A percentile compares a stretch with the other conserved stretches of the same genome.
Evolutionary conservation across 139 green algal species (phyloP).

Genomic region (Coccomyxa sp.): DNA sequence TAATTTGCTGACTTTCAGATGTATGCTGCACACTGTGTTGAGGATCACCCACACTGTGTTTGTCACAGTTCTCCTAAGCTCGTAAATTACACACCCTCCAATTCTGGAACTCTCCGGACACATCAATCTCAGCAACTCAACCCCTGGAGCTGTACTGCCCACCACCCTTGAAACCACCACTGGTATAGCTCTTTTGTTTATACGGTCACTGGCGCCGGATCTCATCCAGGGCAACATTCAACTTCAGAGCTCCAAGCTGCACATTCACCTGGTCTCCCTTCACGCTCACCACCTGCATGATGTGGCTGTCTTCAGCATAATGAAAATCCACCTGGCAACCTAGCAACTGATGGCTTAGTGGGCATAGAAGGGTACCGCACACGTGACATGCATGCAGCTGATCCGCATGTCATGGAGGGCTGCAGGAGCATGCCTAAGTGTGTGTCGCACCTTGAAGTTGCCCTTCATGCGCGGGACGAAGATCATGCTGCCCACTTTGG

Average conservation of each 20-base stretch:
- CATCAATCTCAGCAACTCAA: no score
- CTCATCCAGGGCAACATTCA: slow-evolving; percentile 6
- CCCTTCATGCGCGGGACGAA: slow-evolving; percentile 16
- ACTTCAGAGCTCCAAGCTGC: neutral
- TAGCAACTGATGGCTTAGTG: neutral
- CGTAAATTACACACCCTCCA: no score
- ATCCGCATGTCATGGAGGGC: neutral
- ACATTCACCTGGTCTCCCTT: slow-evolving; percentile 2
- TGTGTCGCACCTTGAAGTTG: slow-evolving; percentile 7
- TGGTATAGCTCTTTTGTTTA: no score
- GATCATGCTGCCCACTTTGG: neutral
- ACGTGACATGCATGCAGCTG: neutral
- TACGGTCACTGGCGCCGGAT: neutral
- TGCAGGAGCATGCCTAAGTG: neutral
- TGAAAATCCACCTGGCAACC: neutral
- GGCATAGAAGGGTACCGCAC: neutral
- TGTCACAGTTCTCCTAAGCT: no score
- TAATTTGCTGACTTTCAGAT: no score
- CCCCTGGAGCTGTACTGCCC: no score
- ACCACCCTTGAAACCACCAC: no score
- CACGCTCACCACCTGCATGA: slow-evolving; percentile 5
- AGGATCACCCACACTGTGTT: no score
- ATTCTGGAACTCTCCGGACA: no score
- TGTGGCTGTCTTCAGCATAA: neutral
- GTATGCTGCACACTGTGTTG: no score